Base-by-base conservation (phyloP, 2,329 filamentous ascomycete species). In the Alternaria incomplexa region DNA sequence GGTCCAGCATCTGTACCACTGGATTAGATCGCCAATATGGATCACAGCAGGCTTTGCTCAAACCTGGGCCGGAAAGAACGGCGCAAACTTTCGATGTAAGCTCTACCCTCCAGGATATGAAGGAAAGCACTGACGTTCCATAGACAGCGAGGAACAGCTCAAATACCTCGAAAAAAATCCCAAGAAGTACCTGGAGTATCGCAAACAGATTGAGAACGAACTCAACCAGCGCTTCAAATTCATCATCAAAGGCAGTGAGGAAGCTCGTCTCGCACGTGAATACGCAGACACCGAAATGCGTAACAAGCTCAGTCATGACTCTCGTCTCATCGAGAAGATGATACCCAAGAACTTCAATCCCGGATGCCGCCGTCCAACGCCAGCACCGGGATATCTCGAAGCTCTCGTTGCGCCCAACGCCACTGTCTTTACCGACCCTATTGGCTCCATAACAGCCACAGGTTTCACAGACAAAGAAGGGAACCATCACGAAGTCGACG, bases 181-280 rank as follows among this genome's bases (percentile, higher is more conserved):
- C 0, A 72, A 79, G 40, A 81, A 81, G 44, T 83, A 84, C 55
- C 76, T 83, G 28, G 81, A 83, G 63, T 84, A 84, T 64, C 80
- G 82, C 62, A 84, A 83, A 68, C 78, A 81, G 57, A 80, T 85
- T 58, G 83, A 85, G 62, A 81, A 81, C 62, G 83, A 84, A 63
- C 77, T 87, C 15, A 87, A 86, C 62, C 81, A 82, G 48, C 79
- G 83, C 6, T 87, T 87, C 78, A 84, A 83, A 48, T 83, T 86
- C 73, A 85, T 86, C 68, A 76, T 84, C 65, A 85, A 84, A 68
- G 83, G 82, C n/a, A 82, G 79, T 7, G 60, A 79, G 54, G 83
- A 84, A 74, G 82, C 83, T 2, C 73, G 75, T 55, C 73, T 78
- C 25, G 83, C 83, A 11, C 76, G 79, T 8, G 77, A 81, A n/a